Conservation (phyloP, 1,284 basidiomycete species). For the Microbotryum violaceum region DNA sequence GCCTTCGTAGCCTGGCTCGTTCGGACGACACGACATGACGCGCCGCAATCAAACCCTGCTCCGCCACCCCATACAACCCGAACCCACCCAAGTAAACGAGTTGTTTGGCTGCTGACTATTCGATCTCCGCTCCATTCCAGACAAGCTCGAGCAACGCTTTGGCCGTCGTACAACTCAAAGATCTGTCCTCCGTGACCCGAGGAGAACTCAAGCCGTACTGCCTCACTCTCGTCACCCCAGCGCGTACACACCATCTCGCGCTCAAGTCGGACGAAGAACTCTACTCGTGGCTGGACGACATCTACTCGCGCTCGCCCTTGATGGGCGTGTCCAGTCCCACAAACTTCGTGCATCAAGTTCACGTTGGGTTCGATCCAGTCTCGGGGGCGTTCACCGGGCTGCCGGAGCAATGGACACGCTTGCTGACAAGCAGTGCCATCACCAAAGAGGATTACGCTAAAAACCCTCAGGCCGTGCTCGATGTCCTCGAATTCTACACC, state of each 20-base stretch:
- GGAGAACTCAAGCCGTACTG: conserved; percentile 35
- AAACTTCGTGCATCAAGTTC: conserved; percentile 96
- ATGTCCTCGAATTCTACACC: conserved; percentile 97
- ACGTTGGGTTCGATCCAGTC: conserved; percentile 93
- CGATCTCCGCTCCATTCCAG: conserved; percentile 64
- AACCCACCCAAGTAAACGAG: not conserved
- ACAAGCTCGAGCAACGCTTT: conserved; percentile 61
- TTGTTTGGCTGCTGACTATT: too few species aligned
- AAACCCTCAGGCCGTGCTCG: conserved; percentile 92
- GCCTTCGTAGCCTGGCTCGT: too few species aligned
- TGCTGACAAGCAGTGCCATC: conserved; percentile 92
- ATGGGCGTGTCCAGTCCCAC: conserved; percentile 91
- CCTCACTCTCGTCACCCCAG: conserved; percentile 38
- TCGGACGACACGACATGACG: too few species aligned
- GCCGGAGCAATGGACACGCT: conserved; percentile 92
- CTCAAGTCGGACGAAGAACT: conserved; percentile 91
- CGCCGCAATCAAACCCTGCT: not conserved
- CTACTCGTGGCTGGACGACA: conserved; percentile 93
- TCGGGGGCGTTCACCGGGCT: conserved; percentile 92
- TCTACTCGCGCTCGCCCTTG: conserved; percentile 82
- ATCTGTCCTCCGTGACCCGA: conserved; percentile 38
- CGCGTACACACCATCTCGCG: conserved; percentile 57
- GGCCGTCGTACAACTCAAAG: conserved; percentile 33
- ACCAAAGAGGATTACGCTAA: conserved; percentile 95
- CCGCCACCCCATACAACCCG: conserved; percentile 47